Percentiles rank a stretch among this genome's conserved stretches.
Conservation (phyloP, 768 basidiomycete genomes). For the Chiua virens region DNA sequence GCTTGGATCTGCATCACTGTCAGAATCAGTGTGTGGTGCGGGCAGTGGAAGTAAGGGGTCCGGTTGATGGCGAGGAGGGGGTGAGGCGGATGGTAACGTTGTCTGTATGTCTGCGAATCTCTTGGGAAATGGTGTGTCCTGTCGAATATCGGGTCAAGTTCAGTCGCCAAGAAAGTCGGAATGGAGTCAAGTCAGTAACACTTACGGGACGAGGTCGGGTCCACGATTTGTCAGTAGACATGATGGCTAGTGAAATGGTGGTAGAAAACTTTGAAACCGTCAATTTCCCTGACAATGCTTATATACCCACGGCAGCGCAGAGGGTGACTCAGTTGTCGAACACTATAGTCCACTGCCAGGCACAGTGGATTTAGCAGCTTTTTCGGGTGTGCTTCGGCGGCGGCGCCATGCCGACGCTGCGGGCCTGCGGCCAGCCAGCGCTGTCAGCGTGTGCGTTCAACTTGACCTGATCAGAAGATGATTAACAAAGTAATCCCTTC, state of each 20-base stretch:
- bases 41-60: background rate
- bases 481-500: background rate
- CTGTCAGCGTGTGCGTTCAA: no score
- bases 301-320: slow-evolving; percentile 10
- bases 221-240: slow-evolving; percentile 4
- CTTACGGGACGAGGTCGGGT: slow-evolving; percentile 10
- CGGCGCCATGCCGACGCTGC: background rate
- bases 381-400: slow-evolving; percentile 7
- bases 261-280: no score
- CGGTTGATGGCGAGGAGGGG: background rate
- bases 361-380: background rate
- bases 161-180: no score
- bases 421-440: no score
- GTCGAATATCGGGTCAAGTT: background rate
- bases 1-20: background rate
- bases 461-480: background rate
- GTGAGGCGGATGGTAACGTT: background rate
- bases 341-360: slow-evolving; percentile 8
- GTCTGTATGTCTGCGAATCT: background rate
- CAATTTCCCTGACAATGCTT: background rate
- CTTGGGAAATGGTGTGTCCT: slow-evolving; percentile 11
- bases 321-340: slow-evolving; percentile 3
- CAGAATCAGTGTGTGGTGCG: background rate
- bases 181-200: background rate
- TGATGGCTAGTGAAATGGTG: background rate